Conservation (phyloP, 257 asterid genomes). For the Petunia secreta region DNA sequence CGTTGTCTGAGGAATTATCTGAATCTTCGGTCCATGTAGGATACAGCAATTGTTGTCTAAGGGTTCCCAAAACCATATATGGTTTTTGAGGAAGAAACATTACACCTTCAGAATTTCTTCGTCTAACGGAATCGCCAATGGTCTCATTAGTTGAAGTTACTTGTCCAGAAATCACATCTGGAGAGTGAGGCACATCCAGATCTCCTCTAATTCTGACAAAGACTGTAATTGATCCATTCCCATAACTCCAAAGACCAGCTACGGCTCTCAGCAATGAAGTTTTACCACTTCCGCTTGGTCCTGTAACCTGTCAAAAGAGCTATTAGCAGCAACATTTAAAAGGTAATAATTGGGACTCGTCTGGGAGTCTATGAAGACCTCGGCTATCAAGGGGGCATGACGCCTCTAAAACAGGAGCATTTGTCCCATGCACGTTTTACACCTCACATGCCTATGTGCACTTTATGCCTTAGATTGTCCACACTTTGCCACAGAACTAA, state of each 20-base stretch:
- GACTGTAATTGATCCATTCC: slow-evolving; percentile 71
- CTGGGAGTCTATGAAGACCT: slow-evolving; percentile 5
- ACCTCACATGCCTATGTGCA: background rate
- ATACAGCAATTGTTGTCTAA: slow-evolving; percentile 87
- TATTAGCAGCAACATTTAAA: slow-evolving; percentile 23
- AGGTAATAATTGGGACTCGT: slow-evolving; percentile 6
- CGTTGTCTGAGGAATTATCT: slow-evolving; percentile 42
- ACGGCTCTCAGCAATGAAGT: slow-evolving; percentile 82
- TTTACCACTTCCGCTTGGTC: slow-evolving; percentile 98
- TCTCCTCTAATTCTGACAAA: slow-evolving; percentile 44
- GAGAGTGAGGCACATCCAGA: slow-evolving; percentile 32
- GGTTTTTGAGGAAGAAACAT: slow-evolving; percentile 97
- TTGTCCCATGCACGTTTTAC: slow-evolving; percentile 8
- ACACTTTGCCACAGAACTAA: background rate
- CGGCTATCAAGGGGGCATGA: background rate
- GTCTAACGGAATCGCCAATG: slow-evolving; percentile 32
- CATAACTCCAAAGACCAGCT: slow-evolving; percentile 93
- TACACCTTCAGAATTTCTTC: slow-evolving; percentile 49
- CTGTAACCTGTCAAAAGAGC: slow-evolving; percentile 73
- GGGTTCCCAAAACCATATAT: slow-evolving; percentile 90
- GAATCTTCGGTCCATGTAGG: slow-evolving; percentile 75
- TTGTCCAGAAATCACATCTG: slow-evolving; percentile 39
- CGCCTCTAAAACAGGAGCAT: slow-evolving; percentile 9
- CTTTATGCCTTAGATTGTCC: background rate
- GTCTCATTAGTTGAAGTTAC: slow-evolving; percentile 31